Evolutionary conservation across 1,139 yeast genomes (phyloP), one percentile per base, ranked within the genome.

Genomic region (Martiniozyma asiatica): DNA sequence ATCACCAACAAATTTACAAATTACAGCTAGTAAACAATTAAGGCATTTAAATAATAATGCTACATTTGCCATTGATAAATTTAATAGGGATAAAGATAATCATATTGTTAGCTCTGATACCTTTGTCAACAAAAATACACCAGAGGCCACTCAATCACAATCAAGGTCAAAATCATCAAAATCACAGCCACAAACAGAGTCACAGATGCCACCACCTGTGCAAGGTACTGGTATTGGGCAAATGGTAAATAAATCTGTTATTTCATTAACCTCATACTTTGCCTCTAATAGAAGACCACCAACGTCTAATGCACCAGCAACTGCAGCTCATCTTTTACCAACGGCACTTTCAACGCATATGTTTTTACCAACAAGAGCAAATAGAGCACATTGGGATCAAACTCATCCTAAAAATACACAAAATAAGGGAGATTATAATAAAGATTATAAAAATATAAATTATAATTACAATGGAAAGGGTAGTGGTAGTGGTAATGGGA

Each of bases 331-430:
- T 0, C 47, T 67, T 13, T 47, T 66, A 25, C 72, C 73, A 14
- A 65, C 70, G 3, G 73, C 73, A 0, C 47, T 67, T 22, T 55
- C 70, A 3, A 67, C 73, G 1, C 73, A 67, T 42, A 66, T 66
- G 70, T 66, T 67, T 43, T 40, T 65, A 23, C 72, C 73, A 5
- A 66, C 67, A 20, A 57, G 49, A 29, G 42, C 40, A 23, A 25
- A 19, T 9, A 36, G 34, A 20, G 26, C 20, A 23, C 27, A 27
- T 8, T 17, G 22, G 24, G 33, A 31, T 14, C 25, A 23, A 27
- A 11, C 9, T 14, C 19, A 19, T 6, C 6, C 6, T 6, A 23
- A 24, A 14, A 20, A 15, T 12, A 22, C 15, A 6, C 9, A 14
- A n/a, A 14, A 10, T 8, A n/a, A n/a, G n/a, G n/a, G n/a, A n/a